These are phyloP conservation scores for Neospora caninum DNA, from an alignment of 169 alveolate species.

Conservation along the genomic window DNA sequence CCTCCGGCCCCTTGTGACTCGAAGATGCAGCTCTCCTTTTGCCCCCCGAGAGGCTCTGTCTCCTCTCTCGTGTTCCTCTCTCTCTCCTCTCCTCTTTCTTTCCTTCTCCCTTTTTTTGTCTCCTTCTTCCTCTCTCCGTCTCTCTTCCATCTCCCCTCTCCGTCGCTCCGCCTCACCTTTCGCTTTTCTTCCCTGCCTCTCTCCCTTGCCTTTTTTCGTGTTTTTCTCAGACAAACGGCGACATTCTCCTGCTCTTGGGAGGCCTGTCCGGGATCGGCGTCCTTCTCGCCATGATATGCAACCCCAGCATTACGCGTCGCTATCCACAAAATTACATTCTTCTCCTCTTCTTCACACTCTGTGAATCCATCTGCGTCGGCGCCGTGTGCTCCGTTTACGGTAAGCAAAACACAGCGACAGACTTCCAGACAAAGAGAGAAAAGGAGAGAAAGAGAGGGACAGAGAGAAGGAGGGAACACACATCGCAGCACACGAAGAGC, in stretches of 20 bases:
- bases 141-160: neutral
- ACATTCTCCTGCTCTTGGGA: neutral
- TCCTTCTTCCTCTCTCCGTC: neutral
- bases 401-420: neutral
- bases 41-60: too few species aligned
- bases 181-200: neutral
- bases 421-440: neutral
- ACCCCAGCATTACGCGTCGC: neutral
- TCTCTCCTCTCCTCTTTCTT: neutral
- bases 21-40: too few species aligned
- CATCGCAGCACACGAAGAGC: too few species aligned
- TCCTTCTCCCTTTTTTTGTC: neutral
- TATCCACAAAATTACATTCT: conserved; percentile 31
- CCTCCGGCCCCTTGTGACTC: too few species aligned
- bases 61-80: neutral
- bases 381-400: neutral
- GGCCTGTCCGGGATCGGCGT: neutral
- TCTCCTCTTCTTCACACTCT: conserved; percentile 28
- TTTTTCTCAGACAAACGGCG: neutral
- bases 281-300: conserved; percentile 25
- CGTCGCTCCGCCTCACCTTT: too few species aligned
- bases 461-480: neutral
- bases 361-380: conserved; percentile 5
- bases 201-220: neutral
- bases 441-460: neutral